Evolutionary conservation across 306 rosid genomes (phyloP).

Genomic region (Cicer bijugum): DNA sequence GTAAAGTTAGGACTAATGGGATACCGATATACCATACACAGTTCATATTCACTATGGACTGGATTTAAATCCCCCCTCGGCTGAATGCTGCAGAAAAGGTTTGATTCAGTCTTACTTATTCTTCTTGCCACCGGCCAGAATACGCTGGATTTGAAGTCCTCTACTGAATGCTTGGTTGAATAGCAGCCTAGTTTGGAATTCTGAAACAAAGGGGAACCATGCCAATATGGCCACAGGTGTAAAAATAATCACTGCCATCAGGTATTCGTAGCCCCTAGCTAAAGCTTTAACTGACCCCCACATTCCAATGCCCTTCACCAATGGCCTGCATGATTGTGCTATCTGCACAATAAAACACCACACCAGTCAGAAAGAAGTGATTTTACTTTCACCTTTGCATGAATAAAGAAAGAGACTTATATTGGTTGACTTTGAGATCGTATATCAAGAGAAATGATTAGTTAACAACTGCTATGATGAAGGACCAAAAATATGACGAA

Average conservation of each 20-base stretch:
- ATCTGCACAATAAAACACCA: constrained; percentile 59
- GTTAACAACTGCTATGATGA: constrained; percentile 5
- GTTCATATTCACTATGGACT: constrained; percentile 3
- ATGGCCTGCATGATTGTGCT: constrained; percentile 77
- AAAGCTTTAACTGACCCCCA: constrained; percentile 91
- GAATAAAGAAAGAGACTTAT: neutral
- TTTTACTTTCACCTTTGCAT: constrained; percentile 20
- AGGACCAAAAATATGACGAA: constrained; percentile 16
- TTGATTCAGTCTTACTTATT: constrained; percentile 51
- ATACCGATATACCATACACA: neutral
- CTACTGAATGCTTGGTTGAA: constrained; percentile 99
- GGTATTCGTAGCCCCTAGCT: constrained; percentile 84
- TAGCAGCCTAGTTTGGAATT: constrained; percentile 88
- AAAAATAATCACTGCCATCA: constrained; percentile 83
- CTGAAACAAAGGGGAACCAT: constrained; percentile 97
- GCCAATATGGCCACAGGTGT: constrained; percentile 84
- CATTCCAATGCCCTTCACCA: constrained; percentile 76
- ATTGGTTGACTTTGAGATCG: constrained; percentile 16
- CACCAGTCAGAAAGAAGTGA: constrained; percentile 37
- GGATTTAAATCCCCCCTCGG: neutral
- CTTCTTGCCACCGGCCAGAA: constrained; percentile 95
- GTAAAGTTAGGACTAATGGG: constrained; percentile 19
- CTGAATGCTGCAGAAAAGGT: constrained; percentile 14
- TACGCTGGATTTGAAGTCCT: constrained; percentile 95
- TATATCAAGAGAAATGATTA: constrained; percentile 23